Conservation (phyloP, 306 rosid genomes). For the Morella rubra region DNA sequence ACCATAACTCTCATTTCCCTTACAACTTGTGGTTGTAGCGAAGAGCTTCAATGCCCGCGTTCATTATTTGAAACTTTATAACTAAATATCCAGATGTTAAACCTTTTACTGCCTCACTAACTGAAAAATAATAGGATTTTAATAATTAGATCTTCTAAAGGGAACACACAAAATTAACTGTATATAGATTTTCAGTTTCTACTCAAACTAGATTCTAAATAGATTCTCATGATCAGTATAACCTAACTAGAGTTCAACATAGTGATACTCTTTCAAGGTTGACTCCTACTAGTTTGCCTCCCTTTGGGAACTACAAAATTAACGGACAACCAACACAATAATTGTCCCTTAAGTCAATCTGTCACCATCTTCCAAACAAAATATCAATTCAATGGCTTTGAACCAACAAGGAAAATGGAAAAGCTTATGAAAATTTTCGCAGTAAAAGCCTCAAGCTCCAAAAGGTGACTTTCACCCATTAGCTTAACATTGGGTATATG, state of each 20-base stretch:
- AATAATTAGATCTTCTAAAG: too few species aligned
- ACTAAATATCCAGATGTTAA: too few species aligned
- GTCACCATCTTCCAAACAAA: slow-evolving; percentile 3
- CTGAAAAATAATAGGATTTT: too few species aligned
- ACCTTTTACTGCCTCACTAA: too few species aligned
- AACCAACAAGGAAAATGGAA: neutral
- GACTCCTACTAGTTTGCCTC: neutral
- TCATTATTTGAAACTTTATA: too few species aligned
- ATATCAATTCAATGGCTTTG: neutral
- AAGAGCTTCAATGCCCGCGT: too few species aligned
- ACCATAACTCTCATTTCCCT: too few species aligned
- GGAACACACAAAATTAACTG: too few species aligned
- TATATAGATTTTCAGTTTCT: too few species aligned
- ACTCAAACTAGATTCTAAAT: too few species aligned
- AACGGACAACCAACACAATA: neutral
- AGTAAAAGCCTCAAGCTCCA: neutral
- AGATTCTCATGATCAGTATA: neutral
- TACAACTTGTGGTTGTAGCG: too few species aligned
- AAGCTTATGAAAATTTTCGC: neutral
- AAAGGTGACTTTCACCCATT: neutral
- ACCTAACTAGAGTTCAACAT: neutral
- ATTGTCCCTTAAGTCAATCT: neutral
- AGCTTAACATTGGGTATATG: neutral
- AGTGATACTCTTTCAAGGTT: neutral
- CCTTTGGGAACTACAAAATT: neutral